Evolutionary conservation across 768 basidiomycete species (phyloP), one percentile per base, ranked within the genome.

Genomic region (Steccherinum ochraceum): DNA sequence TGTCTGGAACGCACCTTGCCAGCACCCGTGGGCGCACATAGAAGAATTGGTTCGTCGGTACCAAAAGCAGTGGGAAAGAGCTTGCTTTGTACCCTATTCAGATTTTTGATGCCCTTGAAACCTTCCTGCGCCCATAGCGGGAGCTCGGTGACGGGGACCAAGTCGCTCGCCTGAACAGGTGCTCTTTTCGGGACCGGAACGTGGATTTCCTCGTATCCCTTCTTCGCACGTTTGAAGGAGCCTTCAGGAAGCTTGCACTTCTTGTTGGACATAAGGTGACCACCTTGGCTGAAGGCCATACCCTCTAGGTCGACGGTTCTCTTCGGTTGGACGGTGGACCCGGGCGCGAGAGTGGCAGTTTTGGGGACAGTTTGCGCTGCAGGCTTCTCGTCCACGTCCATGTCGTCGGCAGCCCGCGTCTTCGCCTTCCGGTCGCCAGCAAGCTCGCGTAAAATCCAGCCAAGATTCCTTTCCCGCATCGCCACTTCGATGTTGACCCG

Each of bases 171-270:
- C 4, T 69, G 70, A 2, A 76, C 70, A 0, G 78, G 75, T 56
- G 86, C 82, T 53, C 83, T 77, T 72, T 94, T 94, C 10, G 93
- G 93, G 0, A 90, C 86, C 3, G 94, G 94, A 1, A 99, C 90
- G 56, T 97, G 93, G 25, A 99, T 94, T 67, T 99, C 96, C 65
- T 98, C 96, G 65, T 89, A 97, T 1, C 96, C 93, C 67, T 99
- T 99, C 69, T 87, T 85, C 16, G 89, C 80, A 43, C 95, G 86
- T 71, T 98, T 98, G 78, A 97, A 94, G 13, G 93, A 96, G 3
- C 96, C 96, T 39, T 96, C 93, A 0, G 96, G 96, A 2, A 98
- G 83, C 65, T 94, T 96, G 71, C 88, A 90, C 71, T 97, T 97
- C 70, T 97, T 97, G 73, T 98, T 97, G 13, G 91, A 91, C 95